Evolutionary conservation across 177 flowering plant species (phyloP).

Genomic region (Vitis hybrid): DNA sequence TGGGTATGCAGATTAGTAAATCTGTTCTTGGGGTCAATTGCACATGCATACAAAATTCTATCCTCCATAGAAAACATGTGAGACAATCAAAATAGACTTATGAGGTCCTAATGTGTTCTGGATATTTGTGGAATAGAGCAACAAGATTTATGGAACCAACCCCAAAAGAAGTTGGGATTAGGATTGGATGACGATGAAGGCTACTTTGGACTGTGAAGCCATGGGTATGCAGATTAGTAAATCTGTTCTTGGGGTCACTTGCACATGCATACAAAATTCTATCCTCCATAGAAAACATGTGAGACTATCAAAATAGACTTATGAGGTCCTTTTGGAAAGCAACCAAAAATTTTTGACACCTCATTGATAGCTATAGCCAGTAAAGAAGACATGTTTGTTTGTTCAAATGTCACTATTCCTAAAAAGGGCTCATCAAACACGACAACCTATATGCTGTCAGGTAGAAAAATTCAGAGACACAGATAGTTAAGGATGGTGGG

Average conservation of each 20-base stretch:
- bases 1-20: neutral
- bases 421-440: slow-evolving; percentile 22
- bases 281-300: slow-evolving; percentile 7
- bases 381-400: slow-evolving; percentile 22
- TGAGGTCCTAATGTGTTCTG: neutral
- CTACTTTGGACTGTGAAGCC: neutral
- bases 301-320: neutral
- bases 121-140: too few relatives aligned
- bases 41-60: neutral
- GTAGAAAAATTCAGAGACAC: neutral
- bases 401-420: slow-evolving; percentile 32
- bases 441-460: slow-evolving; percentile 15
- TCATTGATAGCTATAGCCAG: slow-evolving; percentile 21
- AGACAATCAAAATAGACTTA: neutral
- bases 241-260: too few relatives aligned
- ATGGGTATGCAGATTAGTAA: neutral
- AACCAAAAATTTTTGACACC: slow-evolving; percentile 16
- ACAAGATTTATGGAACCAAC: too few relatives aligned
- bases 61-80: slow-evolving; percentile 6
- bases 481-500: neutral
- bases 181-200: neutral
- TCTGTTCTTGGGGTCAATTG: too few relatives aligned
- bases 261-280: neutral
- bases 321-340: neutral
- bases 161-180: too few relatives aligned